Percentiles rank a stretch among this genome's conserved stretches.
Evolutionary conservation across 805 yeast species (phyloP).

Genomic region (Ogataea zsoltii): DNA sequence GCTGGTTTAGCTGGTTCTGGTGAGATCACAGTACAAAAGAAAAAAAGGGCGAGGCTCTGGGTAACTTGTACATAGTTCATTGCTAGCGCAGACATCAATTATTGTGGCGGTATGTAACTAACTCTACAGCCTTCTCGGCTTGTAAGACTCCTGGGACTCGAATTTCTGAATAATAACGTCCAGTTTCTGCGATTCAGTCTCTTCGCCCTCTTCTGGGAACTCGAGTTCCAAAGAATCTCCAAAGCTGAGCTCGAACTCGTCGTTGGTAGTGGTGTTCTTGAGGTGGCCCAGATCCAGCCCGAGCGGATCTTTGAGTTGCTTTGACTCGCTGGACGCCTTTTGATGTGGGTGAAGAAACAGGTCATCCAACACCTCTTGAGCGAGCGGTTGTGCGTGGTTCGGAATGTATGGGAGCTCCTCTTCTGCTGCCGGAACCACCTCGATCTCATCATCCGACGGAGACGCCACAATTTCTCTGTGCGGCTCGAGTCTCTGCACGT

Average conservation of each 20-base stretch:
- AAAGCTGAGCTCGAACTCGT: neutral
- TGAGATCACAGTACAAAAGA: neutral
- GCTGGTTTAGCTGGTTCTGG: constrained; percentile 30
- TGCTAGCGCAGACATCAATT: constrained; percentile 4
- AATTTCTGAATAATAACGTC: constrained; percentile 23
- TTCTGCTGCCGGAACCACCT: constrained; percentile 42
- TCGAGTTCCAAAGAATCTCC: constrained; percentile 19
- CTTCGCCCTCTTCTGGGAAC: constrained; percentile 28
- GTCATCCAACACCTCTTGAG: constrained; percentile 30
- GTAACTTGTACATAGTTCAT: constrained; percentile 6
- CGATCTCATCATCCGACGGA: constrained; percentile 45
- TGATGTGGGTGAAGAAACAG: constrained; percentile 21
- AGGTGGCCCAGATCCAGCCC: constrained; percentile 23
- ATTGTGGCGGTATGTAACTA: constrained; percentile 3
- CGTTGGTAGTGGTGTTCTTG: constrained; percentile 7
- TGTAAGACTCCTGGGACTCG: constrained; percentile 21
- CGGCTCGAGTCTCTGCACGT: constrained; percentile 14
- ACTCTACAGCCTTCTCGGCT: constrained; percentile 23
- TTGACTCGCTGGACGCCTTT: constrained; percentile 6
- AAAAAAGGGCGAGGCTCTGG: neutral
- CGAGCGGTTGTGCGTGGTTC: constrained; percentile 42
- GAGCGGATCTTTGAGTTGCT: constrained; percentile 26
- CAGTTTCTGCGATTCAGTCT: constrained; percentile 21
- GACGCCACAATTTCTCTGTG: constrained; percentile 7
- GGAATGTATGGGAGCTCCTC: constrained; percentile 47